Base-by-base conservation (phyloP, 495 filamentous ascomycete genomes). In the Xylaria nigripes region DNA sequence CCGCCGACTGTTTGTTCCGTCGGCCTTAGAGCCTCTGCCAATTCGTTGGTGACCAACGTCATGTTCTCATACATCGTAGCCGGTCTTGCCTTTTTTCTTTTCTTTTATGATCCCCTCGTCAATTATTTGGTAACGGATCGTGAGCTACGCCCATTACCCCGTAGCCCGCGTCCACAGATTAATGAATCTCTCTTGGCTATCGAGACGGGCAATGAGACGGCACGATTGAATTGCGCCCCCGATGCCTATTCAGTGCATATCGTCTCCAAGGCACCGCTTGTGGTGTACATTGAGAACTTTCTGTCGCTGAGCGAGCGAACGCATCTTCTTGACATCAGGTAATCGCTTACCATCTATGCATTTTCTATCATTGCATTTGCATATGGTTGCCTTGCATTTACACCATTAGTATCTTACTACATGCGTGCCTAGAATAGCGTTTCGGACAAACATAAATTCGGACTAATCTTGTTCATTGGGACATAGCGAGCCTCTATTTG, bases 271-370 rank as follows among this genome's bases (percentile, higher is more conserved):
- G 71, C 67, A 29, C 73, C 72, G 16, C 52, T 75, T 23, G 73
- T 75, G 1, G 57, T 76, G 6, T 76, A 76, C 50, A 61, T 76
- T 19, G 73, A 76, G 60, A 66, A 70, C 45, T 75, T 76, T 34
- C 29, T 76, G 32, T 58, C 62, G 3, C 22, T 25, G 13, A 56
- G 60, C 3, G 73, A 76, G 46, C 62, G 66, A 43, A 46, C 54
- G 7, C 71, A 76, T 50, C 52, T 76, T 16, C 57, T 76, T 7
- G 67, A 75, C 23, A 74, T 74, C 18, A 75, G 73, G 73, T 73
- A 32, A 51, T 15, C 25, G 24, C 25, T 27, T 22, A 32, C 43
- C 24, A 41, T 24, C 22, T 45, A 5, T 25, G 4, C 1, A 13
- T 16, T 41, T 46, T 56, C 8, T 24, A 15, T 2, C 8, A 21